Evolutionary conservation across 208 protist genomes (phyloP), one percentile per base, ranked within the genome.

Genomic region (Trypanosoma grayi): DNA sequence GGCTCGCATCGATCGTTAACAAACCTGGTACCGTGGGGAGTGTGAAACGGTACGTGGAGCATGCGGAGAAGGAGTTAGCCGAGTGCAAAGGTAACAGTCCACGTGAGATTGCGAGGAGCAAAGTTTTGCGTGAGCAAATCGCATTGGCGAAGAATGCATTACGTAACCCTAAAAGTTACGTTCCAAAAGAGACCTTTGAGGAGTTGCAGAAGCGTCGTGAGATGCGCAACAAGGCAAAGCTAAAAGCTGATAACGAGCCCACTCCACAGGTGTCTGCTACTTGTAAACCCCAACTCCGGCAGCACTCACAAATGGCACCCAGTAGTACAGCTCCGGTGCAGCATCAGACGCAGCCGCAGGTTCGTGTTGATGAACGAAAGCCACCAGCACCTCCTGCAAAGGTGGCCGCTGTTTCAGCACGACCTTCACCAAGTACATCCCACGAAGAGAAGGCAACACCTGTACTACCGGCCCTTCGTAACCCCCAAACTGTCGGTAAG

Each of bases 21-120:
- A 79, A 75, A 54, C 66, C 67, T 4, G 69, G 60, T 22, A 71
- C 68, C 39, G 50, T 81, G 2, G 77, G 83, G 14, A 87, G 79
- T 47, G 52, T 83, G 7, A 60, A 27, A 9, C 66, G 61, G 18
- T 90, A 85, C 31, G 27, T 79, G 46, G 64, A 76, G 40, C 66
- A 79, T 22, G 73, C 68, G 4, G 68, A 81, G 51, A 67, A 70
- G 13, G 74, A 85, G 61, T 28, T 90, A 9, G 27, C 24, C 37
- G 22, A n/a, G 6, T 34, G 28, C 24, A 11, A 36, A 27, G 31
- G 10, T 45, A 20, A 46, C 30, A 50, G 50, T 54, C 28, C 22
- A 2, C 1, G 4, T 13, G 34, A 24, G 34, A 2, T 25, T 8
- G 18, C 25, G 28, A 56, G 18, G 34, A 10, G 37, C 14, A n/a